Evolutionary conservation across 257 asterid species (phyloP), one percentile per base, ranked within the genome.

Genomic region (Solanum paucissectum): DNA sequence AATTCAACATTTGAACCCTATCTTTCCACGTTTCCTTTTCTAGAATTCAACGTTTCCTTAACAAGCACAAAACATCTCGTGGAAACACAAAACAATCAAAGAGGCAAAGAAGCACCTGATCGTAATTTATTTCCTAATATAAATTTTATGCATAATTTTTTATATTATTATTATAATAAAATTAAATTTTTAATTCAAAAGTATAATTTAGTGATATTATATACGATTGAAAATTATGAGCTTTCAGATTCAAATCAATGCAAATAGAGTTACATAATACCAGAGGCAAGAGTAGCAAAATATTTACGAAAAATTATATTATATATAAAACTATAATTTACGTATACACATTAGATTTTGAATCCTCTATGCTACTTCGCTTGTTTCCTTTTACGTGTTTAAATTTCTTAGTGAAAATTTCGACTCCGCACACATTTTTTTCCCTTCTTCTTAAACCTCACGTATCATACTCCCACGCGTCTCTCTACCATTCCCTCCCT

Each of bases 401-500:
- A 7, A 20, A 58, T 7, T 2, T 16, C 0, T 58, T 58, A 20
- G 10, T 20, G 25, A 20, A 20, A 58, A 58, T 58, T 3, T 20
- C 0, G n/a, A 18, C 1, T 55, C 4, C 0, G 3, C 60, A 2
- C 0, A 14, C 1, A 2, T 52, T 6, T 13, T 16, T 16, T 2
- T 1, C 10, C 9, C 9, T 16, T 72, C 73, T 87, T 86, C 92
- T 92, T 89, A 91, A 89, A 25, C 38, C 86, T 74, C 92, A 91
- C 94, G 97, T 86, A 90, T 87, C 90, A 82, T 88, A n/a, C 34
- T 87, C 82, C 93, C 95, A 93, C 98, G 94, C 90, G 96, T 92
- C 94, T 88, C 49, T 32, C 68, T 42, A 72, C 32, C 25, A 86
- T 87, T 58, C 73, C 90, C 75, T 55, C 64, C 37, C 87, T 23